phyloP scores from a whole-genome alignment of 495 filamentous ascomycete species.

The Penicillium psychrofluorescens region DNA sequence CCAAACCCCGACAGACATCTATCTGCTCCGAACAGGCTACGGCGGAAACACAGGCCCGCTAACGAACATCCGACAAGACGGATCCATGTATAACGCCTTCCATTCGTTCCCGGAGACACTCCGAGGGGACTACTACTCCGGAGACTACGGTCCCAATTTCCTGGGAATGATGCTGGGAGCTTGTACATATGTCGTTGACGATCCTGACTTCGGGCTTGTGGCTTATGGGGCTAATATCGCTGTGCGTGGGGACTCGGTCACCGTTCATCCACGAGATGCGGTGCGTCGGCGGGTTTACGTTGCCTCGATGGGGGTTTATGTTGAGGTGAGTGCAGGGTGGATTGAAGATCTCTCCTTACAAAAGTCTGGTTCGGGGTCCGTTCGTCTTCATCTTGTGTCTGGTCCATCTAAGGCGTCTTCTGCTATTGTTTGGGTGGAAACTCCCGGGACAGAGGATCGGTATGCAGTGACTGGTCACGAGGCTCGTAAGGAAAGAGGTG shows the following conservation, averaged over 20 bases:
- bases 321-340: constrained; percentile 34
- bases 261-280: constrained; percentile 31
- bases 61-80: constrained; percentile 42
- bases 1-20: constrained; percentile 21
- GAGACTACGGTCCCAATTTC: constrained; percentile 47
- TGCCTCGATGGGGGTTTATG: constrained; percentile 28
- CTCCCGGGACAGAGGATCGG: constrained; percentile 1
- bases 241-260: constrained; percentile 4
- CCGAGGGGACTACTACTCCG: constrained; percentile 43
- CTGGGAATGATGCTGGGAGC: constrained; percentile 37
- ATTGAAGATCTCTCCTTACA: constrained; percentile 23
- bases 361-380: neutral
- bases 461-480: constrained; percentile 1
- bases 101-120: constrained; percentile 45
- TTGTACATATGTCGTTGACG: constrained; percentile 33
- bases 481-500: neutral
- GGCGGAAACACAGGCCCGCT: constrained; percentile 40
- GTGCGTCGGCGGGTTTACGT: constrained; percentile 35
- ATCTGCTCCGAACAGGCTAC: constrained; percentile 41
- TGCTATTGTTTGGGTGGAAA: constrained; percentile 7
- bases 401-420: neutral
- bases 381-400: neutral
- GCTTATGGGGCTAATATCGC: constrained; percentile 35
- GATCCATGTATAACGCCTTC: constrained; percentile 42
- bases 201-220: constrained; percentile 29